Percentiles rank a stretch among this genome's conserved stretches.
phyloP scores from a whole-genome alignment of 495 filamentous ascomycete genomes.

The Thermochaetoides thermophila region DNA sequence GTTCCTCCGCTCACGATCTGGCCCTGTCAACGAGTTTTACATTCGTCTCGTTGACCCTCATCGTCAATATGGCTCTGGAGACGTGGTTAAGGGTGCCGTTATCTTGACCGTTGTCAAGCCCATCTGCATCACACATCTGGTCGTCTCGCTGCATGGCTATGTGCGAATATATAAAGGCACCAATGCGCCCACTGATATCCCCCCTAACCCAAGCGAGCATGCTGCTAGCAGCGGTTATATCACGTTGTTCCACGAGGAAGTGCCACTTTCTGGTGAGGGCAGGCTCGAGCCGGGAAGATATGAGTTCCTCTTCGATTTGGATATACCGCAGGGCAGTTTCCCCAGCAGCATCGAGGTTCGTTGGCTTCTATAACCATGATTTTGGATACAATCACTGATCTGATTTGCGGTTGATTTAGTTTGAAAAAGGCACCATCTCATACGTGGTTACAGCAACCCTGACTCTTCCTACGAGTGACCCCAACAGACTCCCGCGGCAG shows the following conservation, averaged over 20 bases:
- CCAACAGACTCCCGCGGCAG: slow-evolving; percentile 38
- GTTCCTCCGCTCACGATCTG: slow-evolving; percentile 42
- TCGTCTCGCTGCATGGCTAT: slow-evolving; percentile 72
- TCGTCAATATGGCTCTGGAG: slow-evolving; percentile 60
- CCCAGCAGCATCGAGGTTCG: slow-evolving; percentile 90
- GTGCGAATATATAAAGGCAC: slow-evolving; percentile 77
- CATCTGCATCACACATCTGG: slow-evolving; percentile 78
- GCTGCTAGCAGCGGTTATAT: slow-evolving; percentile 63
- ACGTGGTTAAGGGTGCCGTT: slow-evolving; percentile 55
- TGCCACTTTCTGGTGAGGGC: slow-evolving; percentile 80
- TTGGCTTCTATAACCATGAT: slow-evolving; percentile 8
- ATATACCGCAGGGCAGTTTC: slow-evolving; percentile 58
- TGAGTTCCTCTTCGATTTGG: slow-evolving; percentile 83
- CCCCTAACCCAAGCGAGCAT: slow-evolving; percentile 28
- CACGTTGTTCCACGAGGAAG: slow-evolving; percentile 81
- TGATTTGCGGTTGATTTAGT: slow-evolving; percentile 37
- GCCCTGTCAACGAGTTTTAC: slow-evolving; percentile 70
- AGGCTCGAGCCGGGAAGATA: slow-evolving; percentile 72
- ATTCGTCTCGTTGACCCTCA: slow-evolving; percentile 74
- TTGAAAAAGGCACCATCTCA: slow-evolving; percentile 84
- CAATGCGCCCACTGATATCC: slow-evolving; percentile 45
- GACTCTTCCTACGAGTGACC: slow-evolving; percentile 75
- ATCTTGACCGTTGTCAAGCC: slow-evolving; percentile 68
- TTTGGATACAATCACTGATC: slow-evolving; percentile 1
- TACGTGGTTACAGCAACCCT: slow-evolving; percentile 83